A percentile compares a stretch with the other conserved stretches of the same genome.
Evolutionary conservation across 306 rosid genomes (phyloP).

Genomic region (Ziziphus jujuba): DNA sequence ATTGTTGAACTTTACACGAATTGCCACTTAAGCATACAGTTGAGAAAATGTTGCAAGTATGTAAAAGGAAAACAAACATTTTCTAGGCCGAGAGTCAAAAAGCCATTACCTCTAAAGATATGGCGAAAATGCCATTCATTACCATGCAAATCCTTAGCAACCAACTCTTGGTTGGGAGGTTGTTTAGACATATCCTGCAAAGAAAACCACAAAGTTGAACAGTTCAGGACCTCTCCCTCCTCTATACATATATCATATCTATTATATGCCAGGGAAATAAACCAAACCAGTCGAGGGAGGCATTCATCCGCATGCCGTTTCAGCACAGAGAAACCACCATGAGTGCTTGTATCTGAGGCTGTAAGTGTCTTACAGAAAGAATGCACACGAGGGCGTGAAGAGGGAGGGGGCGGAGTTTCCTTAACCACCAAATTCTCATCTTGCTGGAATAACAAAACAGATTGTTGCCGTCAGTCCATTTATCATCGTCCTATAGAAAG

Average conservation of each 20-base stretch:
- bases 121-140: constrained; percentile 95
- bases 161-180: constrained; percentile 97
- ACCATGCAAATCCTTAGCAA: constrained; percentile 84
- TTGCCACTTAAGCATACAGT: constrained; percentile 15
- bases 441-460: constrained; percentile 45
- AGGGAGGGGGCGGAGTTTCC: constrained; percentile 48
- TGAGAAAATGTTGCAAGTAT: no score
- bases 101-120: constrained; percentile 70
- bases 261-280: not conserved
- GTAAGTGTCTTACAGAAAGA: constrained; percentile 84
- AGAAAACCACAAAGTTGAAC: not conserved
- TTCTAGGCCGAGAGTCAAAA: no score
- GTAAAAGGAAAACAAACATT: no score
- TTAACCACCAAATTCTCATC: constrained; percentile 66
- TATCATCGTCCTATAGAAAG: no score
- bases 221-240: not conserved
- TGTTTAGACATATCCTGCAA: constrained; percentile 91
- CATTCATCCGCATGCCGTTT: constrained; percentile 93
- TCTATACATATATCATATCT: not conserved
- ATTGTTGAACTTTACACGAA: not conserved
- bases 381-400: constrained; percentile 70
- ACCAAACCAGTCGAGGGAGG: constrained; percentile 76
- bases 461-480: no score
- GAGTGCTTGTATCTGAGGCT: constrained; percentile 93
- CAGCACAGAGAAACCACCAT: constrained; percentile 90